Percentiles rank a stretch among this genome's conserved stretches.
These are phyloP conservation scores for Lippia alba DNA, from an alignment of 305 asterid genomes.

Conservation along the genomic window DNA sequence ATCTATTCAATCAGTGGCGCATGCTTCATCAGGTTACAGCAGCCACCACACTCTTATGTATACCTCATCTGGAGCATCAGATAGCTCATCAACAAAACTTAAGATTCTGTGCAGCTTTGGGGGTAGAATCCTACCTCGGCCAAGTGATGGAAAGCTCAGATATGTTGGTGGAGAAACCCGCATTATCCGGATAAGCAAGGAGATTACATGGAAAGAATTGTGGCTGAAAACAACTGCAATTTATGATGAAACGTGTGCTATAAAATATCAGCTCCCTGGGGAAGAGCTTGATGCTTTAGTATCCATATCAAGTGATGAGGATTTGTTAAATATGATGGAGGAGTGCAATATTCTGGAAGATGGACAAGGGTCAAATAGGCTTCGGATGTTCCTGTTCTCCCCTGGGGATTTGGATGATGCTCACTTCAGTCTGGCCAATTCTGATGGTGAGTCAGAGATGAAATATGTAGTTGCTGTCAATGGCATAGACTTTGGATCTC, in stretches of 20 bases:
- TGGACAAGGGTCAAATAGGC: constrained; percentile 59
- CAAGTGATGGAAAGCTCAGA: constrained; percentile 81
- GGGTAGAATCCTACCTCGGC: constrained; percentile 78
- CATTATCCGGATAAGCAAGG: constrained; percentile 68
- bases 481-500: constrained; percentile 60
- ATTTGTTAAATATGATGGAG: constrained; percentile 84
- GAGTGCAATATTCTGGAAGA: constrained; percentile 64
- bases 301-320: constrained; percentile 77
- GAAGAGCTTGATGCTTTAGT: constrained; percentile 88
- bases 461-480: constrained; percentile 77
- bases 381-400: constrained; percentile 74
- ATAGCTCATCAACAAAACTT: constrained; percentile 52
- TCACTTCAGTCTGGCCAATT: constrained; percentile 57
- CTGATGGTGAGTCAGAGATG: constrained; percentile 64
- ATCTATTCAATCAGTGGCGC: constrained; percentile 45
- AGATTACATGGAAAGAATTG: constrained; percentile 66
- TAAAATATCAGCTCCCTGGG: constrained; percentile 85
- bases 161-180: constrained; percentile 90
- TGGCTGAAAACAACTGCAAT: constrained; percentile 57
- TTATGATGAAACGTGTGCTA: constrained; percentile 55
- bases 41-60: constrained; percentile 40
- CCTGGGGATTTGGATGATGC: constrained; percentile 64
- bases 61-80: constrained; percentile 64
- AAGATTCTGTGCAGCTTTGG: constrained; percentile 82
- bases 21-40: constrained; percentile 46